Evolutionary conservation across 2,329 filamentous ascomycete species (phyloP), one percentile per base, ranked within the genome.

Genomic region (Colletotrichum filicis): DNA sequence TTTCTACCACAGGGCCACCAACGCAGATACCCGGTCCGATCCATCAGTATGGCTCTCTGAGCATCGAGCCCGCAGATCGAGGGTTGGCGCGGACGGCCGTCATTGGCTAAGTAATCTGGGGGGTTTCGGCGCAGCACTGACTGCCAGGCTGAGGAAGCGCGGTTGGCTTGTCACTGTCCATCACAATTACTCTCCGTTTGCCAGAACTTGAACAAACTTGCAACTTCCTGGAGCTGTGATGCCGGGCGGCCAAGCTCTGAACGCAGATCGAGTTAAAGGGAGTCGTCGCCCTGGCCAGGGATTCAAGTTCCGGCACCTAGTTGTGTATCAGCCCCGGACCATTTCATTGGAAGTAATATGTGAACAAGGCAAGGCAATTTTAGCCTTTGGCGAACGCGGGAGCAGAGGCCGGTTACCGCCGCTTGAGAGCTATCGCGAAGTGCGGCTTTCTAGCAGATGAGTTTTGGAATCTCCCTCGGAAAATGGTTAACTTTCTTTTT

Each of bases 11-110:
- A 12, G 24, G 5, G 28, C 19, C 3, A 11, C 19, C 3, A 16
- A 73, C 16, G 55, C 66, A 52, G 32, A 19, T 60, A 53, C 22
- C 32, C 11, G 42, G 55, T n/a, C 11, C 28, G 30, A 19, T 49
- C 63, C 42, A 28, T 69, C 70, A 57, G 65, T 66, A 53, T 12
- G 19, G 67, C 55, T 19, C 32, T 61, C 46, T 70, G 55, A 52
- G 61, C 60, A 73, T 71, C 49, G 66, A 61, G 60, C 35, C 52
- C 56, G 60, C 55, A 58, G 71, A 73, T 73, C 71, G 66, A 71
- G 49, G 12, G 37, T 52, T 30, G 56, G 26, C 32, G 26, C 49
- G 49, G 46, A 56, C 28, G 28, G 46, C 37, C 30, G 35, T 59
- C 56, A 73, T 73, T 61, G 66, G 70, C 26, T 24, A 12, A 22